These are phyloP conservation scores for Scheffersomyces titani DNA, from an alignment of 1,139 yeast species.

Conservation along the genomic window DNA sequence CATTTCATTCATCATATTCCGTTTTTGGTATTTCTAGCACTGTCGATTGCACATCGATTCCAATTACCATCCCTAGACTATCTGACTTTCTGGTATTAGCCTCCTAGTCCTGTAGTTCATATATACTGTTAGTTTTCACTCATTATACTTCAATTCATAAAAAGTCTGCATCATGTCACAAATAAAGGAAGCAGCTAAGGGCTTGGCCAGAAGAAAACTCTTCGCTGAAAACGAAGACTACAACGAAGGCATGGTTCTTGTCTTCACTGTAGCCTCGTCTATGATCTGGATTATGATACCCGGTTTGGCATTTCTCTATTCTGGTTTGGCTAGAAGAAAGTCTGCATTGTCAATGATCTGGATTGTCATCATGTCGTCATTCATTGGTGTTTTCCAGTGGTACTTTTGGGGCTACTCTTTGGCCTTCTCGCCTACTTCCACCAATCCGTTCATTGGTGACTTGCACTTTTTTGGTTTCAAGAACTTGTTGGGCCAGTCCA, in stretches of 20 bases:
- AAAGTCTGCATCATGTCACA: not conserved
- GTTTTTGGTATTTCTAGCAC: not conserved
- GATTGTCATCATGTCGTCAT: constrained; percentile 72
- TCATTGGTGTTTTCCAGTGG: constrained; percentile 89
- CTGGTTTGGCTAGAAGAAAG: constrained; percentile 91
- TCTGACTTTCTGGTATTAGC: not conserved
- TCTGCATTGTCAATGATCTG: constrained; percentile 89
- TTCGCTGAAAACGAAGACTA: constrained; percentile 44
- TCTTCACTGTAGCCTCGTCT: constrained; percentile 61
- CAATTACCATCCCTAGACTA: not conserved
- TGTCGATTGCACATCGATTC: not conserved
- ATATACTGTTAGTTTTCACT: not conserved
- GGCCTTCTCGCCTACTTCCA: constrained; percentile 76
- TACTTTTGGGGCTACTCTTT: constrained; percentile 97
- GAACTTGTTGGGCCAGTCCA: constrained; percentile 58
- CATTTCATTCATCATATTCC: not conserved
- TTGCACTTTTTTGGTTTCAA: constrained; percentile 79
- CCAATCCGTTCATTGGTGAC: constrained; percentile 85
- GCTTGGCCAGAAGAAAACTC: constrained; percentile 25
- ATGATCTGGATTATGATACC: constrained; percentile 92
- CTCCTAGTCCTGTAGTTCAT: not conserved
- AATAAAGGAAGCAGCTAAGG: not conserved
- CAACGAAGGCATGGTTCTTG: constrained; percentile 43
- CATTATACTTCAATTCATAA: not conserved
- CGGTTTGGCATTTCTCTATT: constrained; percentile 88